Percentiles rank a stretch among this genome's conserved stretches.
Conservation (phyloP, 129 eudicot species). For the Centrapalus pauciflorus region DNA sequence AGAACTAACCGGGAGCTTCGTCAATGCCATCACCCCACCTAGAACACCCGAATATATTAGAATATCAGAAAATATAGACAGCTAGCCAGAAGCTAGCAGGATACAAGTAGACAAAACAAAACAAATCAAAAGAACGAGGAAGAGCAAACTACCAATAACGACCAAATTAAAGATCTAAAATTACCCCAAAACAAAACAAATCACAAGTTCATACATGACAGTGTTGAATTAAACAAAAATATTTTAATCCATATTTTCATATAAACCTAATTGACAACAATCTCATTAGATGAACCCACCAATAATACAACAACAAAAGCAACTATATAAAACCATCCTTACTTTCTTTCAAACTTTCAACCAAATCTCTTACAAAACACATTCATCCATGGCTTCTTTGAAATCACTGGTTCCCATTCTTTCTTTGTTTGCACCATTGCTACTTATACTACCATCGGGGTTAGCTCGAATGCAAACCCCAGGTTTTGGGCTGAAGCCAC, state of each 20-base stretch:
- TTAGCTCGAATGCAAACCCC: slow-evolving; percentile 6
- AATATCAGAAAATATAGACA: too few relatives aligned
- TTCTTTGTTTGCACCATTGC: neutral
- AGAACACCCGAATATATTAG: too few relatives aligned
- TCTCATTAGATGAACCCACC: neutral
- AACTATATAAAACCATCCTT: slow-evolving; percentile 23
- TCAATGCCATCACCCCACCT: too few relatives aligned
- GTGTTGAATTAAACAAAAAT: neutral
- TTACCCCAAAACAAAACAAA: too few relatives aligned
- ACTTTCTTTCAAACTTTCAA: slow-evolving; percentile 6
- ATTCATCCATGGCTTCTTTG: slow-evolving; percentile 17
- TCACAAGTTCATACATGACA: slow-evolving; percentile 9
- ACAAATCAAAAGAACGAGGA: too few relatives aligned
- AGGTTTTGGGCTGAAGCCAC: neutral
- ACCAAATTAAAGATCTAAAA: too few relatives aligned
- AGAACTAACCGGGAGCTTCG: too few relatives aligned
- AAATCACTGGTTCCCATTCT: neutral
- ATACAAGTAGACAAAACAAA: too few relatives aligned
- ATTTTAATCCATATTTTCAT: neutral
- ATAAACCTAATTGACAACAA: neutral
- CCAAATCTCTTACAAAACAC: slow-evolving; percentile 18
- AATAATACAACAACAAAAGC: slow-evolving; percentile 6
- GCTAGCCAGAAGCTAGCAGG: too few relatives aligned
- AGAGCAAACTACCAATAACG: too few relatives aligned
- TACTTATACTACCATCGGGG: neutral